Conservation (phyloP, 2,329 filamentous ascomycete species). For the Aspergillus eucalypticola region DNA sequence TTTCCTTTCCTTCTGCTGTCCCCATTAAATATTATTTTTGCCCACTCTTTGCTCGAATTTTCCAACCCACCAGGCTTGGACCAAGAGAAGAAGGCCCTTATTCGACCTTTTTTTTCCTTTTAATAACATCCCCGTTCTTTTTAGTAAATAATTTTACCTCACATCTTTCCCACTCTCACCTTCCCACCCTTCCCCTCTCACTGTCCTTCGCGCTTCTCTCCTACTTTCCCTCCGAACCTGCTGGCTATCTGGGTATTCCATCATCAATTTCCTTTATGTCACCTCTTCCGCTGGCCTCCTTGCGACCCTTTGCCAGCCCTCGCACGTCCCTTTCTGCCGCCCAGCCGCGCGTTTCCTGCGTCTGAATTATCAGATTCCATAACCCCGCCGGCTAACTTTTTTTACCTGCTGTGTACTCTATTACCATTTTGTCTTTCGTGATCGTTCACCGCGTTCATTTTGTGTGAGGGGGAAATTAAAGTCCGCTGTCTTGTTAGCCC, state of each 20-base stretch:
- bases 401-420: conserved; percentile 13
- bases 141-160: conserved; percentile 48
- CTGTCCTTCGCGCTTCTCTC: conserved; percentile 22
- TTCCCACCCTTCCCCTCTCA: conserved; percentile 15
- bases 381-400: conserved; percentile 19
- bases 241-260: conserved; percentile 33
- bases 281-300: conserved; percentile 28
- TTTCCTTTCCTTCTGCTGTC: conserved; percentile 7
- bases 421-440: conserved; percentile 2
- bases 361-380: conserved; percentile 19
- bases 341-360: conserved; percentile 43
- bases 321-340: conserved; percentile 44
- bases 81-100: too few species aligned
- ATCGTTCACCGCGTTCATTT: background rate
- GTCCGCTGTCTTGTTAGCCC: conserved; percentile 2
- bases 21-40: background rate
- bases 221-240: conserved; percentile 7
- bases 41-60: background rate
- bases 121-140: conserved; percentile 32
- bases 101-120: conserved; percentile 9
- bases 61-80: conserved; percentile 8
- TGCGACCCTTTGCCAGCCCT: conserved; percentile 20
- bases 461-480: conserved; percentile 1
- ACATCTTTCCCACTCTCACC: conserved; percentile 29
- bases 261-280: conserved; percentile 44